Evolutionary conservation across 306 rosid genomes (phyloP).

Genomic region (Fagus crenata): DNA sequence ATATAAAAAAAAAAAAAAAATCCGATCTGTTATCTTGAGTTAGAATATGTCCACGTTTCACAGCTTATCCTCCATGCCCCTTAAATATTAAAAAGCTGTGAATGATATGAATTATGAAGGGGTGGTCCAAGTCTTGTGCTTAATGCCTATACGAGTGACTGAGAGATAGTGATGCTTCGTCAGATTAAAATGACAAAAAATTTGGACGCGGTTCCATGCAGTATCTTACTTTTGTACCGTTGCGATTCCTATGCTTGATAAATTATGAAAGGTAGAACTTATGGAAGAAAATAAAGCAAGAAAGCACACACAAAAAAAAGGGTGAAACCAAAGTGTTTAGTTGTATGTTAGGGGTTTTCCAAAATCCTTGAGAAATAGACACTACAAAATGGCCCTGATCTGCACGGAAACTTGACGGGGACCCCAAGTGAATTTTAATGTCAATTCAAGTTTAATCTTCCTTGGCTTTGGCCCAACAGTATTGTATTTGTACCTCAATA

Average conservation of each 20-base stretch:
- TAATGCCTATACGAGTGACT: background rate
- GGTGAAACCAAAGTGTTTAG: background rate
- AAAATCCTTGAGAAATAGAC: background rate
- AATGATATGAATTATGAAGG: background rate
- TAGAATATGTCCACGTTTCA: background rate
- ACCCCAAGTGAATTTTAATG: background rate
- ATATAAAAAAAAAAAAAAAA: background rate
- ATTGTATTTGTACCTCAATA: background rate
- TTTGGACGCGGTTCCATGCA: slow-evolving; percentile 1
- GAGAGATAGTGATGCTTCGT: slow-evolving; percentile 19
- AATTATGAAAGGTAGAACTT: background rate
- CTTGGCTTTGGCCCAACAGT: background rate
- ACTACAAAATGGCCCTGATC: background rate
- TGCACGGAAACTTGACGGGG: background rate
- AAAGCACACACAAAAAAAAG: background rate
- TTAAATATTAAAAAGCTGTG: background rate
- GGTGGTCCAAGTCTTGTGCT: slow-evolving; percentile 20
- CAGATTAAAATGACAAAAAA: slow-evolving; percentile 5
- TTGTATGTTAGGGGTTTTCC: background rate
- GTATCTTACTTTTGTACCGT: background rate
- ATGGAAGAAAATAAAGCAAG: background rate
- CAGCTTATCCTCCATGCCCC: background rate
- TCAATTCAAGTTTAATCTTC: background rate
- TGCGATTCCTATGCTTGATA: background rate
- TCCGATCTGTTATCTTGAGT: background rate